Evolutionary conservation across 192 early-diverging fungal genomes (phyloP), one percentile per base, ranked within the genome.

Genomic region (Coemansia sp.): DNA sequence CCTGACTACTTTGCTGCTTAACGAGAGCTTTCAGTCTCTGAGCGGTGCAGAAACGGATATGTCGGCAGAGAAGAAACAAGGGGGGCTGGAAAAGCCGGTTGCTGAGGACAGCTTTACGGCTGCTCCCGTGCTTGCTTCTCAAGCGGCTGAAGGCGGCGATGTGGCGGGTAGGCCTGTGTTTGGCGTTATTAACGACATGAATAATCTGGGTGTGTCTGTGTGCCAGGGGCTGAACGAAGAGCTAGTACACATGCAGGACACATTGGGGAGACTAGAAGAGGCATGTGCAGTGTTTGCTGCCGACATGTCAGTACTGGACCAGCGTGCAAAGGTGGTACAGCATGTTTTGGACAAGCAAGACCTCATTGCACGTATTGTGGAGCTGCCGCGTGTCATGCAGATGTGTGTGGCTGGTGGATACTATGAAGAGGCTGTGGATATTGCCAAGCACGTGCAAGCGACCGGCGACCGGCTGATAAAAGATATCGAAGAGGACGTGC

Each of bases 371-470:
- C 70, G 70, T 20, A 57, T 73, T 25, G 58, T 73, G 1, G 70
- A 73, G 58, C 70, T 73, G 38, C 70, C 70, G 5, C 70, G 70
- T 0, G 70, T 73, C 18, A 73, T 73, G 70, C 70, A 64, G 29
- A 73, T 73, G 70, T 73, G 70, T 30, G 63, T 73, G 3, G 70
- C 70, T 9, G 70, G 70, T 25, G 70, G 70, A 8, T 73, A 58
- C 51, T 73, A 66, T 38, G 63, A 73, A 28, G 70, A 73, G 45
- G 70, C 70, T 0, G 70, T 73, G 4, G 70, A 73, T 46, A 65
- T 73, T 30, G 58, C 70, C 3, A 63, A 73, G 52, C 70, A 73
- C 20, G 70, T 73, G 27, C 53, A 61, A n/a, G 22, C 46, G 30
- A 57, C 58, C 9, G 70, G 70, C 26, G 70, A 66, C 28, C 53